A percentile compares a stretch with the other conserved stretches of the same genome.
These are phyloP conservation scores for Nothophoma quercina DNA, from an alignment of 2,329 filamentous ascomycete species.

Conservation along the genomic window DNA sequence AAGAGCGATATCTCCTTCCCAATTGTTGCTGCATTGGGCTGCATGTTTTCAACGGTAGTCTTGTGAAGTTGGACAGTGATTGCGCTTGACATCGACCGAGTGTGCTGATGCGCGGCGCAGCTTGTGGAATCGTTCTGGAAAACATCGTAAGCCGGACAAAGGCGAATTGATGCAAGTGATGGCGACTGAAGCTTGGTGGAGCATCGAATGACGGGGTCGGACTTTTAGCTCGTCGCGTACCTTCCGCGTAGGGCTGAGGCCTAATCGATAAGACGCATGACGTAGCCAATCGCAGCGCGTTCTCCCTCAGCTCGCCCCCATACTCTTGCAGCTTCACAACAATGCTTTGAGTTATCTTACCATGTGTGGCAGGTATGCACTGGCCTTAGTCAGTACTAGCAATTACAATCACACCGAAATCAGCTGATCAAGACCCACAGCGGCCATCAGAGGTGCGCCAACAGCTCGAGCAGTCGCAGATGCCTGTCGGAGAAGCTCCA, in stretches of 20 bases:
- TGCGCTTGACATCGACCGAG: constrained; percentile 37
- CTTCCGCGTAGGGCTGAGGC: constrained; percentile 38
- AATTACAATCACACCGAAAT: background rate
- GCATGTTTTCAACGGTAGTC: constrained; percentile 34
- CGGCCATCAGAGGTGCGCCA: constrained; percentile 77
- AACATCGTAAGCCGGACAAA: constrained; percentile 44
- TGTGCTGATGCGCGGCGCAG: constrained; percentile 29
- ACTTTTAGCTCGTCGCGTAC: constrained; percentile 39
- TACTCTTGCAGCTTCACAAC: constrained; percentile 8
- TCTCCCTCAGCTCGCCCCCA: constrained; percentile 20
- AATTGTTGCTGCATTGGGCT: constrained; percentile 35
- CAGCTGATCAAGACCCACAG: constrained; percentile 54
- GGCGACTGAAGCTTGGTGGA: constrained; percentile 23
- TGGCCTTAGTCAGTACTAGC: constrained; percentile 63
- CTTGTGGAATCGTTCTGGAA: constrained; percentile 41
- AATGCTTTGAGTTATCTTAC: constrained; percentile 29
- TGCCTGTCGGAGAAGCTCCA: constrained; percentile 75
- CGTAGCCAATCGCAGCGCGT: constrained; percentile 42
- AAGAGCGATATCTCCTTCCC: constrained; percentile 38
- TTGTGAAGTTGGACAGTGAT: constrained; percentile 26
- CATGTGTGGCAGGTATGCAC: constrained; percentile 75
- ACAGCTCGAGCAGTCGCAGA: constrained; percentile 75
- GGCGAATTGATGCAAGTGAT: constrained; percentile 23
- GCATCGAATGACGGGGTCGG: constrained; percentile 31
- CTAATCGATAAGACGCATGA: constrained; percentile 33